Conservation (phyloP, 805 yeast species). For the Wickerhamomyces bisporus region DNA sequence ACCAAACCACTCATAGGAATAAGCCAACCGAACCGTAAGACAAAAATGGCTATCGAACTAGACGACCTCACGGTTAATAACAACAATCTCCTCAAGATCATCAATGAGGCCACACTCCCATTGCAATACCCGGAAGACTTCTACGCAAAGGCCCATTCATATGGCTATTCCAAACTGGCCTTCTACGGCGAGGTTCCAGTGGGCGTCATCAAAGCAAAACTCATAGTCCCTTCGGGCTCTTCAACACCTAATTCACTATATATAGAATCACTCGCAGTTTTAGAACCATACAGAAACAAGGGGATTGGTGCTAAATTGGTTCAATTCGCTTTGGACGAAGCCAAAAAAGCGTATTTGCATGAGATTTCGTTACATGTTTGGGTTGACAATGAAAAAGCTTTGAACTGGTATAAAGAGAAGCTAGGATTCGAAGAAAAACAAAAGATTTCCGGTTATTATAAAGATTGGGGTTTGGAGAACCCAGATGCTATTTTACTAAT, state of each 20-base stretch:
- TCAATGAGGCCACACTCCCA: conserved; percentile 50
- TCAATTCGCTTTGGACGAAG: conserved; percentile 49
- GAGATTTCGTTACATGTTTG: conserved; percentile 52
- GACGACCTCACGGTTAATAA: conserved; percentile 61
- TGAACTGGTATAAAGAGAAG: conserved; percentile 43
- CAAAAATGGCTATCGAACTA: conserved; percentile 24
- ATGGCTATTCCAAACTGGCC: conserved; percentile 48
- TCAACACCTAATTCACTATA: conserved; percentile 51
- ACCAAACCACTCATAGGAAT: too few relatives aligned
- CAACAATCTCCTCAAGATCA: conserved; percentile 50
- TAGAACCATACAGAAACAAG: conserved; percentile 53
- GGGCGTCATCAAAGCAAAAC: conserved; percentile 62
- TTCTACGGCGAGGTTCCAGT: conserved; percentile 65
- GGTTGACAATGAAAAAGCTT: conserved; percentile 33
- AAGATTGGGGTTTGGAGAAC: conserved; percentile 39
- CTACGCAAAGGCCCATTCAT: conserved; percentile 43
- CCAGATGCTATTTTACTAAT: too few relatives aligned
- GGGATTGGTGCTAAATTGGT: conserved; percentile 62
- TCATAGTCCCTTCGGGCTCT: conserved; percentile 39
- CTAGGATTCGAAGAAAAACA: conserved; percentile 42
- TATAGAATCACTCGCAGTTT: conserved; percentile 63
- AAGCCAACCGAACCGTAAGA: too few relatives aligned
- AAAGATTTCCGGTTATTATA: conserved; percentile 41
- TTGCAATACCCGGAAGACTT: conserved; percentile 45
- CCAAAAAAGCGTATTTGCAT: conserved; percentile 49